phyloP scores from a whole-genome alignment of 306 rosid species.

The Begonia masoniana region DNA sequence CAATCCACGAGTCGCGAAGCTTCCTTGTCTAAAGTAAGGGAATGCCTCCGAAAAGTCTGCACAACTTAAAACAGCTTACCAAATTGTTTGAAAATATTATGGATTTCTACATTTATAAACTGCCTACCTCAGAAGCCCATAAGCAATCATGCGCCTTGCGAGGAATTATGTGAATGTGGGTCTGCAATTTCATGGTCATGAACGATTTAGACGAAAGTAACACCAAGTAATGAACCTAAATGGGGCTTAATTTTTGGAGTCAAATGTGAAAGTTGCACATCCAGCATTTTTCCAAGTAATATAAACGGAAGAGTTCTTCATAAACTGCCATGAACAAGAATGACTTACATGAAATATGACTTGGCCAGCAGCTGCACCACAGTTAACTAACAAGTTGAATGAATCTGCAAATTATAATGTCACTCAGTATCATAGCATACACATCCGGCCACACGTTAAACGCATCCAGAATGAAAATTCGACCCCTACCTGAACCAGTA shows the following conservation, averaged over 20 bases:
- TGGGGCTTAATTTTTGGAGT: too few relatives aligned
- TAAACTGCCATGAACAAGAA: slow-evolving; percentile 1
- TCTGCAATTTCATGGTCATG: slow-evolving; percentile 39
- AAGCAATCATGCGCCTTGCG: slow-evolving; percentile 69
- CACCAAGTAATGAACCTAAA: too few relatives aligned
- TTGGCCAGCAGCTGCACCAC: slow-evolving; percentile 89
- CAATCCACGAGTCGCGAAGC: slow-evolving; percentile 46
- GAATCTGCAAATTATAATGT: slow-evolving; percentile 50
- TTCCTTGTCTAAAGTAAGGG: slow-evolving; percentile 48
- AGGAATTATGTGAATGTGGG: slow-evolving; percentile 91
- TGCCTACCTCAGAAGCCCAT: slow-evolving; percentile 87
- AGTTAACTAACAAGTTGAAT: slow-evolving; percentile 83
- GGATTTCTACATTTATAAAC: neutral
- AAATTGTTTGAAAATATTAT: neutral
- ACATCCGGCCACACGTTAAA: too few relatives aligned
- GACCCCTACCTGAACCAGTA: slow-evolving; percentile 62
- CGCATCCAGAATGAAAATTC: neutral
- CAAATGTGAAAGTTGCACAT: too few relatives aligned
- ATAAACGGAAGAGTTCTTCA: neutral
- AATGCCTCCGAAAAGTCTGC: slow-evolving; percentile 63
- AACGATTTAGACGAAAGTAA: too few relatives aligned
- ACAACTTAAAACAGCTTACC: neutral
- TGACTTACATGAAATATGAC: slow-evolving; percentile 86
- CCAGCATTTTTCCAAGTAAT: too few relatives aligned
- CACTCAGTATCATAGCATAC: too few relatives aligned